A percentile compares a stretch with the other conserved stretches of the same genome.
Conservation (phyloP, 2,329 filamentous ascomycete species). For the Fusarium sp. region DNA sequence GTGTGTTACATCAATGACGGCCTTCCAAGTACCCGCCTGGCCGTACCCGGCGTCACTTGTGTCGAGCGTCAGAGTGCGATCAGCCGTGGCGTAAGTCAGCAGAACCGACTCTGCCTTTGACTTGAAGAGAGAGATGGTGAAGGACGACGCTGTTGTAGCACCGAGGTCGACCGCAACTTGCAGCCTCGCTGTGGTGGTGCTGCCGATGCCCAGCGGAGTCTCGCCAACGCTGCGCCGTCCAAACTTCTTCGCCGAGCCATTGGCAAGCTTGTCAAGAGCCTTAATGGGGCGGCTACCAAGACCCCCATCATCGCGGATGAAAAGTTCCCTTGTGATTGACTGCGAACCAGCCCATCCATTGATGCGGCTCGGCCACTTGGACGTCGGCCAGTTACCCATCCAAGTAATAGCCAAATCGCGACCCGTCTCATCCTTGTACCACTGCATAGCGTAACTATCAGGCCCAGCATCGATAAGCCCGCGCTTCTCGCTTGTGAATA, state of each 20-base stretch:
- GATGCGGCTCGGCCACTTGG: constrained; percentile 43
- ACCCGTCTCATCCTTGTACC: constrained; percentile 46
- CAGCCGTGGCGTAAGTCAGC: constrained; percentile 38
- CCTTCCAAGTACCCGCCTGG: constrained; percentile 45
- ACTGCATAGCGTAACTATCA: constrained; percentile 47
- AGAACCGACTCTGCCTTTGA: constrained; percentile 40
- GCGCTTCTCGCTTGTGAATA: constrained; percentile 41
- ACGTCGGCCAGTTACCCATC: constrained; percentile 44
- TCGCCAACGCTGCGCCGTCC: constrained; percentile 29
- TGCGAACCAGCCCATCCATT: constrained; percentile 47
- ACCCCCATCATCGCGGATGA: constrained; percentile 44
- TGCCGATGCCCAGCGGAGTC: constrained; percentile 27
- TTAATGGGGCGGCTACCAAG: constrained; percentile 42
- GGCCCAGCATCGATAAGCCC: constrained; percentile 43
- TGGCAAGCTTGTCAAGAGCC: constrained; percentile 39
- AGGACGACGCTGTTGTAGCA: constrained; percentile 39
- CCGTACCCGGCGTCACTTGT: constrained; percentile 47
- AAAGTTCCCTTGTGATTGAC: constrained; percentile 47
- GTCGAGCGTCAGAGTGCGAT: constrained; percentile 43
- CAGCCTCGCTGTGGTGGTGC: constrained; percentile 40
- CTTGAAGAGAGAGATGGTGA: constrained; percentile 41
- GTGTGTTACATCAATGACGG: constrained; percentile 24
- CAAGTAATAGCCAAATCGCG: constrained; percentile 44
- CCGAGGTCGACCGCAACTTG: constrained; percentile 41
- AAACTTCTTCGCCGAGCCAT: constrained; percentile 24